Conservation (phyloP, 2,329 filamentous ascomycete genomes). For the Metarhizium rileyi region DNA sequence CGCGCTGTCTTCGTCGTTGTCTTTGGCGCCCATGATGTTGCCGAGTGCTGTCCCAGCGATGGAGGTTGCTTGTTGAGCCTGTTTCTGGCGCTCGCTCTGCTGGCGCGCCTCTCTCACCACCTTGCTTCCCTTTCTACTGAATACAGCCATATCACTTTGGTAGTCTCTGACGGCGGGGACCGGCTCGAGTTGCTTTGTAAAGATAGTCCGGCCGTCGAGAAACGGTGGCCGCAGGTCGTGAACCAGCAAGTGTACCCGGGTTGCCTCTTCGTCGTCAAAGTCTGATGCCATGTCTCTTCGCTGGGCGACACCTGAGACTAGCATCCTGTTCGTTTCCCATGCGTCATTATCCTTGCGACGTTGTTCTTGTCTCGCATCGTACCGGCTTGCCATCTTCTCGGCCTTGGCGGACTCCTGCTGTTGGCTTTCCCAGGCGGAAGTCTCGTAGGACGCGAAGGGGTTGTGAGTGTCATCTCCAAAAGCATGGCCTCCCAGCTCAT, state of each 20-base stretch:
- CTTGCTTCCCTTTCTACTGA: slow-evolving; percentile 87
- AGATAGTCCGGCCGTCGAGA: slow-evolving; percentile 86
- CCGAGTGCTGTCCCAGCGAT: slow-evolving; percentile 85
- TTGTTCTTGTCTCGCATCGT: slow-evolving; percentile 62
- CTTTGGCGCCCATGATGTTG: slow-evolving; percentile 92
- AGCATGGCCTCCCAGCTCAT: slow-evolving; percentile 70
- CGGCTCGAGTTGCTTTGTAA: slow-evolving; percentile 94
- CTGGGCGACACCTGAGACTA: slow-evolving; percentile 92
- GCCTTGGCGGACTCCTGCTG: slow-evolving; percentile 68
- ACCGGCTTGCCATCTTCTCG: slow-evolving; percentile 69
- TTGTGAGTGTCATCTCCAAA: slow-evolving; percentile 92
- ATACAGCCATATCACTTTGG: slow-evolving; percentile 98
- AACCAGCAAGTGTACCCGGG: slow-evolving; percentile 79
- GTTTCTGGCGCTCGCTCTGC: slow-evolving; percentile 85
- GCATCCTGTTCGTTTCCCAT: slow-evolving; percentile 98
- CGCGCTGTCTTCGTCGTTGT: slow-evolving; percentile 86
- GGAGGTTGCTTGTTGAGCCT: slow-evolving; percentile 91
- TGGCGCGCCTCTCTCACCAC: slow-evolving; percentile 87
- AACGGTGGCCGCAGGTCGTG: slow-evolving; percentile 94
- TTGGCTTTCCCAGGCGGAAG: slow-evolving; percentile 62
- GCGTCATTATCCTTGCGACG: slow-evolving; percentile 92
- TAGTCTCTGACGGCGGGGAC: slow-evolving; percentile 86
- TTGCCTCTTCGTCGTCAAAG: slow-evolving; percentile 87
- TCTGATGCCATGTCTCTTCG: slow-evolving; percentile 70
- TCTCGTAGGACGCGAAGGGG: slow-evolving; percentile 72